Percentiles rank a stretch among this genome's conserved stretches.
phyloP scores from a whole-genome alignment of 441 rosid genomes.

The Jatropha podagrica region DNA sequence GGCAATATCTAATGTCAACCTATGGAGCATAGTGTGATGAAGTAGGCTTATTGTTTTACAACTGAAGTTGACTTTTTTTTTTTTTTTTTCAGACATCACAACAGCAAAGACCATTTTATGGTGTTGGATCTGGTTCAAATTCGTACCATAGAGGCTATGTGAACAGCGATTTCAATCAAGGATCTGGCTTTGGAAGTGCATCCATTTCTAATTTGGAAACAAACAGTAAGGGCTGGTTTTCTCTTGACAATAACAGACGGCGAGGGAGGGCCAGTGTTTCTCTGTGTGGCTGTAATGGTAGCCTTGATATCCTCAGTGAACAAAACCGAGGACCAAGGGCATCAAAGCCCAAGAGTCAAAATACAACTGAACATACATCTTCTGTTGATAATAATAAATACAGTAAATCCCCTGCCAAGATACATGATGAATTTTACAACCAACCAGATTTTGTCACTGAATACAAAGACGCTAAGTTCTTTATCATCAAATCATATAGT shows the following conservation, averaged over 20 bases:
- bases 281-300: slow-evolving; percentile 46
- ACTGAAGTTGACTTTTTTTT: slow-evolving; percentile 13
- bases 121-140: slow-evolving; percentile 49
- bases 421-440: slow-evolving; percentile 46
- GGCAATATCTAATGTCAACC: not conserved
- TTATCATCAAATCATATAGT: slow-evolving; percentile 74
- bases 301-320: slow-evolving; percentile 54
- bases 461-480: slow-evolving; percentile 61
- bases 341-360: slow-evolving; percentile 56
- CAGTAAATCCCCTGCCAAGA: slow-evolving; percentile 33
- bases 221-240: slow-evolving; percentile 43
- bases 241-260: slow-evolving; percentile 53
- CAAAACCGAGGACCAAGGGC: slow-evolving; percentile 84
- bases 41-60: slow-evolving; percentile 3
- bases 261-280: slow-evolving; percentile 54
- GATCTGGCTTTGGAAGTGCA: slow-evolving; percentile 40
- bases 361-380: slow-evolving; percentile 35
- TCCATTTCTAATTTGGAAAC: slow-evolving; percentile 40
- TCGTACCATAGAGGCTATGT: slow-evolving; percentile 50
- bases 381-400: slow-evolving; percentile 37
- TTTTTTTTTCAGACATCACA: slow-evolving; percentile 49
- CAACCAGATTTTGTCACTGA: slow-evolving; percentile 52
- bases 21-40: not conserved
- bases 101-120: slow-evolving; percentile 61
- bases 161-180: slow-evolving; percentile 44